phyloP scores from a whole-genome alignment of 2,329 filamentous ascomycete genomes.

The Aspergillus oerlinghausenensis region DNA sequence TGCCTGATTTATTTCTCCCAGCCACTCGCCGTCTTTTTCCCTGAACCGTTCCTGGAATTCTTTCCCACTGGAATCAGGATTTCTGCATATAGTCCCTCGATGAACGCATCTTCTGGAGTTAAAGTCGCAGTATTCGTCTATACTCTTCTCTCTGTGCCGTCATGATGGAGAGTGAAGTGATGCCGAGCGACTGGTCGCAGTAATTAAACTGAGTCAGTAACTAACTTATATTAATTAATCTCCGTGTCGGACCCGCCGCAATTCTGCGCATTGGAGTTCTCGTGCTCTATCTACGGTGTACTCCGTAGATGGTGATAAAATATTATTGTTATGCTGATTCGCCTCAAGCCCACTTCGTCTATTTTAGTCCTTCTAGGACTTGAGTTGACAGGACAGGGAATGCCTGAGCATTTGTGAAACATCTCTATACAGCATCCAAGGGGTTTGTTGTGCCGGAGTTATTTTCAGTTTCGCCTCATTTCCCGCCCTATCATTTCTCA shows the following conservation, averaged over 20 bases:
- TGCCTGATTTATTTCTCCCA: neutral
- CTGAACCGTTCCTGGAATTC: neutral
- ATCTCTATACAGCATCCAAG: neutral
- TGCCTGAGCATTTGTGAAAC: neutral
- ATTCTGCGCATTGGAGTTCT: constrained; percentile 2
- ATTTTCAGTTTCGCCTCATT: neutral
- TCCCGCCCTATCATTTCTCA: neutral
- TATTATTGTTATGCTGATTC: neutral
- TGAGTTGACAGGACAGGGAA: neutral
- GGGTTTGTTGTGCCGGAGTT: neutral
- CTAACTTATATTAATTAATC: too few relatives aligned
- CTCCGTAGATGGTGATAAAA: neutral
- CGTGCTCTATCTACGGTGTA: neutral
- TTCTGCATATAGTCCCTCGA: neutral
- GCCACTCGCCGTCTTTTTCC: neutral
- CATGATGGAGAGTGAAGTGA: neutral
- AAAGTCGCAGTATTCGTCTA: neutral
- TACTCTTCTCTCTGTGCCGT: neutral
- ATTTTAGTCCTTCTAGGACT: neutral
- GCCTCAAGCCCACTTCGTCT: neutral
- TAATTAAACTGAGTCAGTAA: neutral
- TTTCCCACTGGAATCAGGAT: neutral
- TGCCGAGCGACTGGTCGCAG: neutral
- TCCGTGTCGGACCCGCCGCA: too few relatives aligned
- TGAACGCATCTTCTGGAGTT: neutral